These are phyloP conservation scores for Schizochytrium sp. DNA, from an alignment of 108 stramenopile species.

Conservation along the genomic window DNA sequence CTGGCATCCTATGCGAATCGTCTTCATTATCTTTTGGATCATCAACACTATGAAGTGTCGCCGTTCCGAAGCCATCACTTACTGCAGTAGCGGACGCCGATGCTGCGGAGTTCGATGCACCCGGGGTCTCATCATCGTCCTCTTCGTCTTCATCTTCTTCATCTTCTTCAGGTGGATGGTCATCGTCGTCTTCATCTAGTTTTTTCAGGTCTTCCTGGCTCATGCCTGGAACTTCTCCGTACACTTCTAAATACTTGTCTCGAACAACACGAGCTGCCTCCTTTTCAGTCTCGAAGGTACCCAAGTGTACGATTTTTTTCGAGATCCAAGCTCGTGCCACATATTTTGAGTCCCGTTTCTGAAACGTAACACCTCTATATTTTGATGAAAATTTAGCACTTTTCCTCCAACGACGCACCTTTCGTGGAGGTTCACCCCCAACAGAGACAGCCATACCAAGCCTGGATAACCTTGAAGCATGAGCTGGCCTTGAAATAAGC, in stretches of 20 bases:
- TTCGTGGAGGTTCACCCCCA: not conserved
- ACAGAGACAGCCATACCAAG: not conserved
- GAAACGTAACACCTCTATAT: slow-evolving; percentile 19
- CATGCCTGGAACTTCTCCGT: slow-evolving; percentile 20
- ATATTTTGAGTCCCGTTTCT: slow-evolving; percentile 4
- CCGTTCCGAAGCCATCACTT: not conserved
- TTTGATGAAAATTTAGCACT: slow-evolving; percentile 36
- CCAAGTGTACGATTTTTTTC: not conserved
- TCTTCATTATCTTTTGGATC: not conserved
- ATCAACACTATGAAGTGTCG: not conserved
- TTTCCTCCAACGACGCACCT: slow-evolving; percentile 33
- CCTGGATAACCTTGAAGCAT: not conserved
- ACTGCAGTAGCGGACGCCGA: not conserved
- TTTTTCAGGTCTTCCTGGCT: not conserved
- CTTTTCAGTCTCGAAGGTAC: slow-evolving; percentile 24
- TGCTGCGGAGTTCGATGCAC: not conserved
- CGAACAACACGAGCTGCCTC: slow-evolving; percentile 14
- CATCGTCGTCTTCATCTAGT: not conserved
- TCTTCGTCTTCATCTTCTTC: not conserved
- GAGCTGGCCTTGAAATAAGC: not conserved
- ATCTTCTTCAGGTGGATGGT: not conserved
- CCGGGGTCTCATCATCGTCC: not conserved
- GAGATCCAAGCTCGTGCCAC: slow-evolving; percentile 31
- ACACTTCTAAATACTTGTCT: not conserved
- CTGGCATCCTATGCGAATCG: not conserved